Evolutionary conservation across 1,284 basidiomycete genomes (phyloP).

Genomic region (Ganoderma meredithae): DNA sequence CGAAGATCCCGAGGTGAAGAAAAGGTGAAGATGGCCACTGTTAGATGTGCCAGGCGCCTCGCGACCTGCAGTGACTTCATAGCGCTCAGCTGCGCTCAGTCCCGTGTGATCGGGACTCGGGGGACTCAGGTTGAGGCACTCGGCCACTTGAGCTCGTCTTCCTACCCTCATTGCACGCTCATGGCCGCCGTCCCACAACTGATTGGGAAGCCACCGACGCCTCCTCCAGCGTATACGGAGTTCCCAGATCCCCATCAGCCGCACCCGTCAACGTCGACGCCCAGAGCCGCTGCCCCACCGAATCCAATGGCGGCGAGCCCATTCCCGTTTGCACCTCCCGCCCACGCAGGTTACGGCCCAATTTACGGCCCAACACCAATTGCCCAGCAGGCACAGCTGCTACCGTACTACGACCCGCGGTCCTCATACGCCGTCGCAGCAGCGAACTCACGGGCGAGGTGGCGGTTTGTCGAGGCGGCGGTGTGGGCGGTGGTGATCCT

Average conservation of each 20-base stretch:
- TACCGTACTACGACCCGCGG: slow-evolving; percentile 45
- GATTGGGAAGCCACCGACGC: slow-evolving; percentile 36
- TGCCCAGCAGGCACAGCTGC: slow-evolving; percentile 39
- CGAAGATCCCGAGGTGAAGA: not conserved
- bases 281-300: slow-evolving; percentile 17
- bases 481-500: slow-evolving; percentile 41
- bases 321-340: slow-evolving; percentile 29
- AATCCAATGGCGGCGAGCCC: slow-evolving; percentile 23
- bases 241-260: slow-evolving; percentile 27
- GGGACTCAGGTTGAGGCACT: not conserved
- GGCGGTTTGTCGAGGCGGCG: slow-evolving; percentile 41
- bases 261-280: slow-evolving; percentile 18
- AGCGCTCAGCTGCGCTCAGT: slow-evolving; percentile 3
- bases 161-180: slow-evolving; percentile 14
- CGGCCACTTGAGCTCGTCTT: not conserved
- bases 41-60: no score
- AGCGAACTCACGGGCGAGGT: slow-evolving; percentile 39
- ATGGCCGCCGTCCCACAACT: slow-evolving; percentile 24
- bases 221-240: slow-evolving; percentile 41
- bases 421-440: slow-evolving; percentile 40
- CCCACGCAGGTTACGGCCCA: slow-evolving; percentile 40
- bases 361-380: slow-evolving; percentile 45
- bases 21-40: not conserved
- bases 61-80: slow-evolving; percentile 16
- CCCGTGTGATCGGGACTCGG: not conserved